Percentiles rank a stretch among this genome's conserved stretches.
These are phyloP conservation scores for Tylopilus sp. DNA, from an alignment of 768 basidiomycete genomes.

Conservation along the genomic window DNA sequence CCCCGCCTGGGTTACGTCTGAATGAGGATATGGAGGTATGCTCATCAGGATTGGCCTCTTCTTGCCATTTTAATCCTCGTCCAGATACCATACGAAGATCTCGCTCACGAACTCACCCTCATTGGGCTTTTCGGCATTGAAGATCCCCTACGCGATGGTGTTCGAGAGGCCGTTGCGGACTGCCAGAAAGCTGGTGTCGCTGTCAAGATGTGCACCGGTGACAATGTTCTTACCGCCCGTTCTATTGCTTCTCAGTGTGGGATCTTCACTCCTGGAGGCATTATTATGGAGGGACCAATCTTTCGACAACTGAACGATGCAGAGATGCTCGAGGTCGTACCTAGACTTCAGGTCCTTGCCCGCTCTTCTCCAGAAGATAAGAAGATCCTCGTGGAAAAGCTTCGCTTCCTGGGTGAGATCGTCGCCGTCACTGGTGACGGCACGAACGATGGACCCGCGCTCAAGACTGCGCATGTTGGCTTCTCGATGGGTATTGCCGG, in stretches of 20 bases:
- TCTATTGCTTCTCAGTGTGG: slow-evolving; percentile 96
- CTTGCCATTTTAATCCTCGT: slow-evolving; percentile 9
- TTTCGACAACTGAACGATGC: slow-evolving; percentile 74
- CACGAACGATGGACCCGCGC: slow-evolving; percentile 95
- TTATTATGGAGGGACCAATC: slow-evolving; percentile 97
- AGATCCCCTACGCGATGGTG: slow-evolving; percentile 90
- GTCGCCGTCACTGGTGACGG: slow-evolving; percentile 98
- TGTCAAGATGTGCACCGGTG: slow-evolving; percentile 99
- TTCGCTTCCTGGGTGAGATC: slow-evolving; percentile 83
- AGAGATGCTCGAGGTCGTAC: slow-evolving; percentile 80
- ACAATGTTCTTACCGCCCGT: slow-evolving; percentile 93
- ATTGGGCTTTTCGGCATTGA: slow-evolving; percentile 94
- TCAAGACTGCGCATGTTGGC: slow-evolving; percentile 94
- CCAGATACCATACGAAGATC: slow-evolving; percentile 64
- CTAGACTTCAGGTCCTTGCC: slow-evolving; percentile 92
- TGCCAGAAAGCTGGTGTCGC: slow-evolving; percentile 87
- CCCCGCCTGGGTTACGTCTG: slow-evolving; percentile 49
- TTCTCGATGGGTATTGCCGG: slow-evolving; percentile 97
- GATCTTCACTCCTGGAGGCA: slow-evolving; percentile 88
- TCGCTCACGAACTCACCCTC: slow-evolving; percentile 74
- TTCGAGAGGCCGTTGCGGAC: slow-evolving; percentile 81
- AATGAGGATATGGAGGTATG: slow-evolving; percentile 54
- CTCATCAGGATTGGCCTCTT: not conserved
- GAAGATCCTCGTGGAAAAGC: slow-evolving; percentile 84
- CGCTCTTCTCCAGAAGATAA: slow-evolving; percentile 98